phyloP scores from a whole-genome alignment of 23 red algal species.

The Gracilaria domingensis region DNA sequence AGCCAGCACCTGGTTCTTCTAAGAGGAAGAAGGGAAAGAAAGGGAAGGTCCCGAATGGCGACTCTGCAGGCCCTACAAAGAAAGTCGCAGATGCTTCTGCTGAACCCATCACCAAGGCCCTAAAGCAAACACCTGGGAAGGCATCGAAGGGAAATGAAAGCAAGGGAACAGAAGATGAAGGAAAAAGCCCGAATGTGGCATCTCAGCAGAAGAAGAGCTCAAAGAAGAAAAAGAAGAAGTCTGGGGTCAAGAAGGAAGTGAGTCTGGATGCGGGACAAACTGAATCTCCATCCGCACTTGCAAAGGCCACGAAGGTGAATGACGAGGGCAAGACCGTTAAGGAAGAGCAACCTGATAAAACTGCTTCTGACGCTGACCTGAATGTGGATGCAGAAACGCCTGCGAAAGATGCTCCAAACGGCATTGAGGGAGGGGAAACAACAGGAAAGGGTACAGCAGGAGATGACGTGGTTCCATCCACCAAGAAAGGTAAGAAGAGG shows the following conservation, averaged over 20 bases:
- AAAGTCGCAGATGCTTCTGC: constrained; percentile 29
- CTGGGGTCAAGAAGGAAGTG: neutral
- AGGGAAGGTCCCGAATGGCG: constrained; percentile 62
- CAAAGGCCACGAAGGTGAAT: neutral
- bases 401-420: neutral
- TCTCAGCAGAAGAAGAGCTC: constrained; percentile 2
- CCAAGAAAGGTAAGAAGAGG: constrained; percentile 18
- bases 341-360: neutral
- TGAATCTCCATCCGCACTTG: neutral
- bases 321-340: neutral
- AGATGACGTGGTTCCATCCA: constrained; percentile 2
- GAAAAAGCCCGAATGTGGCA: neutral
- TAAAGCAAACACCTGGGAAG: neutral
- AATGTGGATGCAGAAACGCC: neutral
- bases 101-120: neutral
- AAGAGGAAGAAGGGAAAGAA: constrained; percentile 45
- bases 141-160: neutral
- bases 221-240: neutral
- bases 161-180: neutral
- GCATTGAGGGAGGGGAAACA: neutral
- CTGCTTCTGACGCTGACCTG: neutral
- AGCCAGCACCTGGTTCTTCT: neutral
- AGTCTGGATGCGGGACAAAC: neutral
- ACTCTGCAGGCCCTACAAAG: constrained; percentile 10
- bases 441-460: neutral